Base-by-base conservation (phyloP, 2,329 filamentous ascomycete genomes). In the Cytospora paraplurivora region DNA sequence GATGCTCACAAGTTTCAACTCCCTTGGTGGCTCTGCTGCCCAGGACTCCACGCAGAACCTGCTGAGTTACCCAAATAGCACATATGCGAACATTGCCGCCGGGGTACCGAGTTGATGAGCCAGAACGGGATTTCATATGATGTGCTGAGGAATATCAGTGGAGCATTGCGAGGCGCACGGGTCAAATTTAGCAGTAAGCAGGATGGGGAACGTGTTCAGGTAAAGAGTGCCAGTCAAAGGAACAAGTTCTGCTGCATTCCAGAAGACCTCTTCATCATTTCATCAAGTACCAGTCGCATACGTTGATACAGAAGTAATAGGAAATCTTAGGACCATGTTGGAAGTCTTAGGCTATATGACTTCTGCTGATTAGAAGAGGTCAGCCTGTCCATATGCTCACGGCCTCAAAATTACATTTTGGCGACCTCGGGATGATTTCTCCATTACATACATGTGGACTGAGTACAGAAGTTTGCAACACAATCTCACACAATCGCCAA, bases 1-100 rank as follows among this genome's bases (percentile, higher is more conserved):
- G 69, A 88, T 90, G 62, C 71, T 74, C 41, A 81, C 81, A 5
- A 72, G 75, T 57, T 78, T 76, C 47, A 72, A 72, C 7, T 73
- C 70, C 3, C 75, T 81, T 15, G 78, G 78, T n/a, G 76, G 70
- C 3, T 75, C 81, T 15, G 77, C 78, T 17, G 76, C 71, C 8
- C 71, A 85, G 6, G 81, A 85, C 55, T 72, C 73, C 21, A 76
- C 72, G 6, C 69, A 78, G 66, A 88, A 88, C 69, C 71, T 76
- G 62, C 73, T 88, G 53, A 74, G 69, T 66, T 88, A 83, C 69
- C 82, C 84, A 2, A 73, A 74, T 44, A 85, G 81, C 62, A 76
- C 80, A 69, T 88, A 86, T 69, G 78, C 77, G 54, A 88, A 88
- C 70, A 75, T 88, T 65, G 77, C 68, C 19, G 72, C 72, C 19